These are phyloP conservation scores for Pulveroboletus sp. DNA, from an alignment of 768 basidiomycete genomes.

Conservation along the genomic window DNA sequence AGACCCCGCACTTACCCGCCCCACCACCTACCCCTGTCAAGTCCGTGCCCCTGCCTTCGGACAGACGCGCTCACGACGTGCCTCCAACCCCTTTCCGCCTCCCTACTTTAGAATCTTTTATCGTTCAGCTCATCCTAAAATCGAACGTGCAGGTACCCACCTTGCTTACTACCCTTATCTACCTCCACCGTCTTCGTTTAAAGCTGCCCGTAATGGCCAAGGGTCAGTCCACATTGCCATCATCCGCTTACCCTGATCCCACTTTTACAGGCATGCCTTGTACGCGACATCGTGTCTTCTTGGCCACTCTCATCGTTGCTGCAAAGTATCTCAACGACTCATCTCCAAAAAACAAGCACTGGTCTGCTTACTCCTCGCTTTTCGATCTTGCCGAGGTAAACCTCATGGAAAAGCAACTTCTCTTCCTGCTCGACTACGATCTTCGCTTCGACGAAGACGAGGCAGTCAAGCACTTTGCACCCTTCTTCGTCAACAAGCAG, in stretches of 20 bases:
- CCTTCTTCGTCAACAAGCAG: conserved; percentile 46
- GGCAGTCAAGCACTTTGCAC: conserved; percentile 63
- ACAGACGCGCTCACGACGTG: conserved; percentile 26
- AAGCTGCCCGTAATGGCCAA: conserved; percentile 81
- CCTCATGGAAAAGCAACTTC: conserved; percentile 95
- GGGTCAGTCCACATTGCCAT: conserved; percentile 46
- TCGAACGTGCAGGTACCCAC: conserved; percentile 91
- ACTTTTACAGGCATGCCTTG: conserved; percentile 62
- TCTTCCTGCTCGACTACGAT: conserved; percentile 89
- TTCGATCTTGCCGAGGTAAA: conserved; percentile 83
- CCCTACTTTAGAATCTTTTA: conserved; percentile 79
- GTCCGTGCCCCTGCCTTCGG: conserved; percentile 32
- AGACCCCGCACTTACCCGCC: conserved; percentile 44
- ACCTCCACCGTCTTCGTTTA: conserved; percentile 78
- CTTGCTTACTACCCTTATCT: conserved; percentile 84
- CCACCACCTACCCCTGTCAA: conserved; percentile 67
- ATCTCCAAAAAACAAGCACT: conserved; percentile 93
- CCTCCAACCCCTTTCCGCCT: conserved; percentile 32
- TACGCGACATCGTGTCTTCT: conserved; percentile 92
- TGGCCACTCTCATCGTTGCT: conserved; percentile 92
- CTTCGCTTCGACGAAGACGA: conserved; percentile 86
- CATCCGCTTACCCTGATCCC: conserved; percentile 7
- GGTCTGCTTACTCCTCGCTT: conserved; percentile 72
- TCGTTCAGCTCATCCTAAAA: conserved; percentile 69
- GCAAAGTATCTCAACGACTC: conserved; percentile 97